A percentile compares a stretch with the other conserved stretches of the same genome.
Conservation (phyloP, 176 grass and related monocot species). For the Zea luxurians region DNA sequence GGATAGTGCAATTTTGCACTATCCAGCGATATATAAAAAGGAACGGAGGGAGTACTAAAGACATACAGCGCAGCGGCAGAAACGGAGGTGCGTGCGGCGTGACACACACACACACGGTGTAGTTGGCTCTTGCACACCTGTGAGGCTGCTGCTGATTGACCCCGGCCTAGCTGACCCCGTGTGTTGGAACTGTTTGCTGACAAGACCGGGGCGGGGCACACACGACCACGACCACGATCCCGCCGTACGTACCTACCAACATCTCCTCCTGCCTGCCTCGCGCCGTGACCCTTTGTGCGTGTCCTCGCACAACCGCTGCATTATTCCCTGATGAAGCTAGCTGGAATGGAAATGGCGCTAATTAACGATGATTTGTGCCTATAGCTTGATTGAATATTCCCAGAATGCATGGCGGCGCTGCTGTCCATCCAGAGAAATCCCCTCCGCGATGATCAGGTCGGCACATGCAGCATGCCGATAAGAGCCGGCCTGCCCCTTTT, state of each 20-base stretch:
- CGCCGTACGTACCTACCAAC: conserved; percentile 8
- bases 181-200: too few species aligned
- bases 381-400: too few species aligned
- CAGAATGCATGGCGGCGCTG: too few species aligned
- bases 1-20: too few species aligned
- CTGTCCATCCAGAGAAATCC: not conserved
- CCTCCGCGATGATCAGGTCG: conserved; percentile 25
- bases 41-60: too few species aligned
- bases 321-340: not conserved
- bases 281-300: not conserved
- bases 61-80: too few species aligned
- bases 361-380: too few species aligned
- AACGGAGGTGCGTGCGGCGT: not conserved
- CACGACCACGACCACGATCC: not conserved
- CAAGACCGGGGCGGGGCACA: not conserved
- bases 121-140: not conserved
- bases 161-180: too few species aligned
- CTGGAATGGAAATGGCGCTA: not conserved
- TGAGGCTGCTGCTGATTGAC: not conserved
- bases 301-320: not conserved
- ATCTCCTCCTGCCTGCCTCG: not conserved
- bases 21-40: too few species aligned
- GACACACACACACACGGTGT: too few species aligned
- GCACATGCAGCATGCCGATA: conserved; percentile 28
- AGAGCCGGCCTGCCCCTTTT: not conserved